Conservation (phyloP, 148 eudicot genomes). For the Diospyros kaki region DNA sequence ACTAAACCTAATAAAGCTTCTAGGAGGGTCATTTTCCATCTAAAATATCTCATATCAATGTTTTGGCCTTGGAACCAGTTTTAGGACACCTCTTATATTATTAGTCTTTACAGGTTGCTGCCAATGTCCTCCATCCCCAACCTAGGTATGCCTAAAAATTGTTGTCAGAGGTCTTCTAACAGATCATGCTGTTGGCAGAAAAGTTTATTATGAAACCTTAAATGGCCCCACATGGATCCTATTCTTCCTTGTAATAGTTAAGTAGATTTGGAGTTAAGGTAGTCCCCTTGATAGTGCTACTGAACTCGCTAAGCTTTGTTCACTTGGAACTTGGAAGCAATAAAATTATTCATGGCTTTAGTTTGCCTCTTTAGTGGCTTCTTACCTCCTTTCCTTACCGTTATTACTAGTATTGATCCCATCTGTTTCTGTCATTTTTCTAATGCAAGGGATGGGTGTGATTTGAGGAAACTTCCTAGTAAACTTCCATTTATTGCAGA, state of each 20-base stretch:
- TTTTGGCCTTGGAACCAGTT: too few species aligned
- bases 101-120: too few species aligned
- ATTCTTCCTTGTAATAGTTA: not conserved
- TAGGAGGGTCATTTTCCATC: too few species aligned
- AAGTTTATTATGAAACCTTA: not conserved
- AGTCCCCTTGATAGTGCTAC: not conserved
- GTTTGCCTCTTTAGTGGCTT: not conserved
- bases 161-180: not conserved
- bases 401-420: not conserved
- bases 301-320: not conserved
- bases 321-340: not conserved
- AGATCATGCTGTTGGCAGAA: not conserved
- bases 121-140: too few species aligned
- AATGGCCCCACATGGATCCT: not conserved
- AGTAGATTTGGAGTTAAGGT: not conserved
- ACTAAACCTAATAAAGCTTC: too few species aligned
- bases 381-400: not conserved
- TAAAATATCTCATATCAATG: too few species aligned
- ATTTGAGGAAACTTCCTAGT: constrained; percentile 12
- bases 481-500: not conserved
- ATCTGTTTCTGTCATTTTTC: constrained; percentile 10
- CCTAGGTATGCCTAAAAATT: too few species aligned
- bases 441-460: not conserved
- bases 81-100: too few species aligned
- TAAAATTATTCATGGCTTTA: too few species aligned